phyloP scores from a whole-genome alignment of 352 stramenopile genomes.

The Pythium vanterpoolii region DNA sequence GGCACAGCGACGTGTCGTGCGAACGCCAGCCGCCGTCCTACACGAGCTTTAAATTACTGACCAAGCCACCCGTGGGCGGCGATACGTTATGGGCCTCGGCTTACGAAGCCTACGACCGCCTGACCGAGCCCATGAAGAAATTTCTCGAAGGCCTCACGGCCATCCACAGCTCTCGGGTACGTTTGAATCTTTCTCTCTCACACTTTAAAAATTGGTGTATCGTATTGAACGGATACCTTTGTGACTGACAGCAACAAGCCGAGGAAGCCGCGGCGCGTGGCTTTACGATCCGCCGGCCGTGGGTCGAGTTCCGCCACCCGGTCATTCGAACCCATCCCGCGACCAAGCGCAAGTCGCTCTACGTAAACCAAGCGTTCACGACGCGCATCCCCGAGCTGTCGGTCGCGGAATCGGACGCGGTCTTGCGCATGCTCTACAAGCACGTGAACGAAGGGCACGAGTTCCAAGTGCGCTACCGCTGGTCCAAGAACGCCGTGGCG shows the following conservation, averaged over 20 bases:
- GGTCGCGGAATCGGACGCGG: constrained; percentile 30
- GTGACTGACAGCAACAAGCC: constrained; percentile 26
- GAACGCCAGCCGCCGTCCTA: constrained; percentile 35
- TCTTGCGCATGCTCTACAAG: constrained; percentile 21
- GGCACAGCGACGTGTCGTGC: constrained; percentile 38
- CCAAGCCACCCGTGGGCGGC: constrained; percentile 32
- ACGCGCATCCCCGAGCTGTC: constrained; percentile 35
- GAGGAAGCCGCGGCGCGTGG: constrained; percentile 22
- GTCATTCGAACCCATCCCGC: constrained; percentile 39
- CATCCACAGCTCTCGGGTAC: constrained; percentile 43
- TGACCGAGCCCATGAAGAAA: constrained; percentile 34
- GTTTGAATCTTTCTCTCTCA: constrained; percentile 17
- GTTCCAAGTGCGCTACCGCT: constrained; percentile 34
- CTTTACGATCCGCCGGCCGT: constrained; percentile 29
- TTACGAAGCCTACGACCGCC: constrained; percentile 44
- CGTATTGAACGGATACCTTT: not conserved
- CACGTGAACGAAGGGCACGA: constrained; percentile 31
- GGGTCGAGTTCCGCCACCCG: constrained; percentile 39
- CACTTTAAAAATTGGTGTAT: constrained; percentile 27
- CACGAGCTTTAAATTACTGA: constrained; percentile 35
- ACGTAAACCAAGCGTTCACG: constrained; percentile 40
- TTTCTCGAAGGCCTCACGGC: constrained; percentile 38
- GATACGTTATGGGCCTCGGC: constrained; percentile 40
- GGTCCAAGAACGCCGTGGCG: constrained; percentile 27
- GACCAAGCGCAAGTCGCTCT: constrained; percentile 34